Percentiles rank a stretch among this genome's conserved stretches.
phyloP scores from a whole-genome alignment of 116 monocot genomes.

The Phalaenopsis hybrid region DNA sequence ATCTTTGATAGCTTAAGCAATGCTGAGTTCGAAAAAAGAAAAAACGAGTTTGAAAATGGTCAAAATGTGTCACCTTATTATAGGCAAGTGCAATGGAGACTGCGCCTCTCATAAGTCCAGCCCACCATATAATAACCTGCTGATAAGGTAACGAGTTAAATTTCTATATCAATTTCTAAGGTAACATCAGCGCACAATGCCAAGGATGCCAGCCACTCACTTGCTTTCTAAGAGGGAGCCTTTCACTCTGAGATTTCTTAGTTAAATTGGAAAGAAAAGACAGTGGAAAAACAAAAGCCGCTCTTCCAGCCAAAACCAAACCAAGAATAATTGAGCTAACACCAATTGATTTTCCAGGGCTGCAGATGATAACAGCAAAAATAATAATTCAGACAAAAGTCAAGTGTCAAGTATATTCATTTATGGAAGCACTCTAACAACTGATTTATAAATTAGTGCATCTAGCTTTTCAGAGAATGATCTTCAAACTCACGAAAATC shows the following conservation, averaged over 20 bases:
- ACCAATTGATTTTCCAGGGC: slow-evolving; percentile 76
- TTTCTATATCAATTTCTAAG: slow-evolving; percentile 17
- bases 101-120: slow-evolving; percentile 76
- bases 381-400: neutral
- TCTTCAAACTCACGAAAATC: neutral
- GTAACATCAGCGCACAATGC: neutral
- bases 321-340: slow-evolving; percentile 74
- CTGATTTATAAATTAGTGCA: neutral
- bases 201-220: slow-evolving; percentile 23
- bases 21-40: neutral
- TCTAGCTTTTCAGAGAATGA: neutral
- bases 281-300: slow-evolving; percentile 90
- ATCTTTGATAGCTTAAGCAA: neutral
- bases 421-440: neutral
- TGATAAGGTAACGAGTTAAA: slow-evolving; percentile 16
- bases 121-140: slow-evolving; percentile 80
- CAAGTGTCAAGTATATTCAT: neutral
- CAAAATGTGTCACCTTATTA: slow-evolving; percentile 47
- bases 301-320: slow-evolving; percentile 73
- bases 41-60: neutral
- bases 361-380: slow-evolving; percentile 18
- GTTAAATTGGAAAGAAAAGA: slow-evolving; percentile 84
- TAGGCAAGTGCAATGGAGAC: slow-evolving; percentile 84
- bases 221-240: slow-evolving; percentile 67
- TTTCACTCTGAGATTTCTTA: slow-evolving; percentile 54